Conservation (phyloP, 2,329 filamentous ascomycete genomes). For the Colletotrichum chrysophilum region DNA sequence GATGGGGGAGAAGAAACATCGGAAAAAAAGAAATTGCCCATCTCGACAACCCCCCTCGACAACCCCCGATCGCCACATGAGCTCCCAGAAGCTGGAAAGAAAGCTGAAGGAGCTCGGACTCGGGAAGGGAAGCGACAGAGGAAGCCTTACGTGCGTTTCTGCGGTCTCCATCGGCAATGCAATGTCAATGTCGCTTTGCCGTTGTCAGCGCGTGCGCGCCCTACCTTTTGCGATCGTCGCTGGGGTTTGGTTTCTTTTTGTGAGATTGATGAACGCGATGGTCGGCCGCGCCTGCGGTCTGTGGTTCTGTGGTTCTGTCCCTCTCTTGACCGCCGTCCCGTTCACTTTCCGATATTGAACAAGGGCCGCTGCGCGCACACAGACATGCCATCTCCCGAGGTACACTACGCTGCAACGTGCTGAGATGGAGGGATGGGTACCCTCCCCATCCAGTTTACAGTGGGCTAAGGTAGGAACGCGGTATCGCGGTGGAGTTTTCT, state of each 20-base stretch:
- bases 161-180: neutral
- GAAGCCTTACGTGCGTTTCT: neutral
- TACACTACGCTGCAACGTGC: neutral
- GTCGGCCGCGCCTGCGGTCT: neutral
- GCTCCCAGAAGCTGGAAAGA: neutral
- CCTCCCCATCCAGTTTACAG: neutral
- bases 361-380: neutral
- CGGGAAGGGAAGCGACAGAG: neutral
- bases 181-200: neutral
- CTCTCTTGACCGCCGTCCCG: neutral
- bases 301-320: neutral
- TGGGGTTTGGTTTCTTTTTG: neutral
- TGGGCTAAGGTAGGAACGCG: neutral
- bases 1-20: neutral
- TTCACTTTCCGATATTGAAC: neutral
- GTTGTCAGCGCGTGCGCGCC: neutral
- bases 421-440: neutral
- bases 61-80: neutral
- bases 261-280: neutral
- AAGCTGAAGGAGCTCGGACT: neutral
- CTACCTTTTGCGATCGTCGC: neutral
- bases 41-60: neutral
- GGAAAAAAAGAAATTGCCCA: neutral
- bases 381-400: neutral
- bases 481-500: neutral